Evolutionary conservation across 352 stramenopile species (phyloP).

Genomic region (Pythium brassicae): DNA sequence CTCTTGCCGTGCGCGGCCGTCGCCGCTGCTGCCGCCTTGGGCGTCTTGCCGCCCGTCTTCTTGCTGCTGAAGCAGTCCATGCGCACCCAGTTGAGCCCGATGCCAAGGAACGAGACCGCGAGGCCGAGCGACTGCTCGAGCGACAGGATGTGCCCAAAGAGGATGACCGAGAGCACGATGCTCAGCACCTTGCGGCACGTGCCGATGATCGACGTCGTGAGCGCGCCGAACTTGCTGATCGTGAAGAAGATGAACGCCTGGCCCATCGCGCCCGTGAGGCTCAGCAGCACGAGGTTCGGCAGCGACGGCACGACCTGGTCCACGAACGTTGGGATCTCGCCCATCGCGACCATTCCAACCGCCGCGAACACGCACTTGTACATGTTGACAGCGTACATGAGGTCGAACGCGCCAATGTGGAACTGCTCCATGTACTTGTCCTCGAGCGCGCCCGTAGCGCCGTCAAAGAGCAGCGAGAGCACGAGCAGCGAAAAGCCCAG

Average conservation of each 20-base stretch:
- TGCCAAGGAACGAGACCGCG: conserved; percentile 58
- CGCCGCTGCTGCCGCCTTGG: not conserved
- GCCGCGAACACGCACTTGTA: conserved; percentile 76
- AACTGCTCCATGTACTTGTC: conserved; percentile 82
- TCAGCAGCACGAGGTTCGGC: conserved; percentile 65
- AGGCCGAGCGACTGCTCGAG: conserved; percentile 64
- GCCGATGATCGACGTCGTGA: conserved; percentile 83
- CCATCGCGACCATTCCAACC: conserved; percentile 65
- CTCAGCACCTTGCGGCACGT: conserved; percentile 84
- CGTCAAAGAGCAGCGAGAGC: conserved; percentile 75
- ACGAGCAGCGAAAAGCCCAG: conserved; percentile 63
- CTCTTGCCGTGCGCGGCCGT: conserved; percentile 5
- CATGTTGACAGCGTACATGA: conserved; percentile 87
- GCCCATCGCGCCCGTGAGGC: conserved; percentile 66
- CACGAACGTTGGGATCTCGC: conserved; percentile 61
- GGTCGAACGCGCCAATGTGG: conserved; percentile 77
- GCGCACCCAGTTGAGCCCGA: conserved; percentile 77
- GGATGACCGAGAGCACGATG: conserved; percentile 79
- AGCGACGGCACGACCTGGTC: conserved; percentile 54
- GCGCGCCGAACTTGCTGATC: conserved; percentile 80
- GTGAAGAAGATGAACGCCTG: conserved; percentile 88
- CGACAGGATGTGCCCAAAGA: conserved; percentile 77
- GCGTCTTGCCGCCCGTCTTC: not conserved
- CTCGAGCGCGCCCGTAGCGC: conserved; percentile 71
- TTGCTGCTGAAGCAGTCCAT: conserved; percentile 51